These are phyloP conservation scores for Aspergillus oerlinghausenensis DNA, from an alignment of 2,329 filamentous ascomycete genomes.

Conservation along the genomic window DNA sequence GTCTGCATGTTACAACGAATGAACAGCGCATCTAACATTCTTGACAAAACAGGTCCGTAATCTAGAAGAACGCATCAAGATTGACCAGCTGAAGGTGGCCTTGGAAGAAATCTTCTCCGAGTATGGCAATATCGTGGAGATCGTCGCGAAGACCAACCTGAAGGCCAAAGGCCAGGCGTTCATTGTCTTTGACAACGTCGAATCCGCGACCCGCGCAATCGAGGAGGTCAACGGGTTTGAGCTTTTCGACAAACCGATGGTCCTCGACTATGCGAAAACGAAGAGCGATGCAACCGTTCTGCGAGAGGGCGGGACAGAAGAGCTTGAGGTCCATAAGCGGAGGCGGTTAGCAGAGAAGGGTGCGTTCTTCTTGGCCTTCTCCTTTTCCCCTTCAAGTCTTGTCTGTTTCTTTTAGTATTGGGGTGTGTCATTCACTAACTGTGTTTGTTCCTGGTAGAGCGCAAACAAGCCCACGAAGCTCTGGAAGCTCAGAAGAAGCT, in stretches of 20 bases:
- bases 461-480: slow-evolving; percentile 77
- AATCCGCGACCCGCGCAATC: slow-evolving; percentile 74
- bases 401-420: background rate
- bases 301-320: slow-evolving; percentile 67
- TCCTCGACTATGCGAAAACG: slow-evolving; percentile 73
- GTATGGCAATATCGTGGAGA: slow-evolving; percentile 79
- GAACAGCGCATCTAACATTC: slow-evolving; percentile 4
- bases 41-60: slow-evolving; percentile 58
- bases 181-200: slow-evolving; percentile 78
- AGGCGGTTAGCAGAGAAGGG: slow-evolving; percentile 85
- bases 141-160: slow-evolving; percentile 83
- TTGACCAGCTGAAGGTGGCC: slow-evolving; percentile 68
- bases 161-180: slow-evolving; percentile 96
- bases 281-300: slow-evolving; percentile 84
- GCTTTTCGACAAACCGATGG: slow-evolving; percentile 86
- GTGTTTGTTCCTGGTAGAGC: slow-evolving; percentile 42
- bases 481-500: slow-evolving; percentile 73
- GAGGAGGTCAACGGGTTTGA: slow-evolving; percentile 91
- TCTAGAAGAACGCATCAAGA: slow-evolving; percentile 86
- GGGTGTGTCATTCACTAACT: background rate
- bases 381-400: slow-evolving; percentile 8
- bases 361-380: slow-evolving; percentile 33
- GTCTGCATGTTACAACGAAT: slow-evolving; percentile 7
- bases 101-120: slow-evolving; percentile 77
- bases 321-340: slow-evolving; percentile 81